A percentile compares a stretch with the other conserved stretches of the same genome.
Evolutionary conservation across 129 eudicot genomes (phyloP).

Genomic region (Arctium lappa): DNA sequence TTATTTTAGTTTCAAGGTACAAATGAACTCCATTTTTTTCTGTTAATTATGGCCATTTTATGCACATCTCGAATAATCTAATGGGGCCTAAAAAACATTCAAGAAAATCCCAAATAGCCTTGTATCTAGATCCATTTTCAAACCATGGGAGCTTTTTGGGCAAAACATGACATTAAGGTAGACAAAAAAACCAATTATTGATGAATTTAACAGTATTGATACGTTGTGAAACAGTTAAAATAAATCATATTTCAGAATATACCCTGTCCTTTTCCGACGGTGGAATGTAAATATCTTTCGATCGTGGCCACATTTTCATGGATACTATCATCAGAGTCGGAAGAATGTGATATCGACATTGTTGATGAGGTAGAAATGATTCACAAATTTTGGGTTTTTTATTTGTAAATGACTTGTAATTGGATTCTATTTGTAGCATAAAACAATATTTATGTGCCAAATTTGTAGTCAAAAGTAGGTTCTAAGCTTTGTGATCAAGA

Average conservation of each 20-base stretch:
- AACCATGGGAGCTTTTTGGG: background rate
- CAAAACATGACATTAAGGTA: background rate
- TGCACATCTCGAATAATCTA: background rate
- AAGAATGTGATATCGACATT: conserved; percentile 51
- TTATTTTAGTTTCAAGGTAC: background rate
- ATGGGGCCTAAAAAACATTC: no score
- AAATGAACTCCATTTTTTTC: background rate
- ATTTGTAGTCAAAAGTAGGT: conserved; percentile 23
- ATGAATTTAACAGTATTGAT: background rate
- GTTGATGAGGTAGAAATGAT: conserved; percentile 6
- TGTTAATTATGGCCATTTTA: background rate
- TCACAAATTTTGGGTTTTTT: background rate
- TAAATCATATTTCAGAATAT: background rate
- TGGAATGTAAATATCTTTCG: conserved; percentile 51
- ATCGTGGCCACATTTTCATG: conserved; percentile 33
- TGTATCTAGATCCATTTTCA: background rate
- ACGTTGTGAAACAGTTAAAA: background rate
- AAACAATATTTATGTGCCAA: background rate
- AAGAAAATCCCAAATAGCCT: background rate
- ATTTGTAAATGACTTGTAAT: background rate
- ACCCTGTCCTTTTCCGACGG: conserved; percentile 76
- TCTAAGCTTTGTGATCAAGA: conserved; percentile 53
- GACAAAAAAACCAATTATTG: background rate
- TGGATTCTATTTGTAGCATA: background rate
- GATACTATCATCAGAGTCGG: conserved; percentile 51